Percentiles rank a stretch among this genome's conserved stretches.
These are phyloP conservation scores for Penicillium subrubescens DNA, from an alignment of 495 filamentous ascomycete species.

Conservation along the genomic window DNA sequence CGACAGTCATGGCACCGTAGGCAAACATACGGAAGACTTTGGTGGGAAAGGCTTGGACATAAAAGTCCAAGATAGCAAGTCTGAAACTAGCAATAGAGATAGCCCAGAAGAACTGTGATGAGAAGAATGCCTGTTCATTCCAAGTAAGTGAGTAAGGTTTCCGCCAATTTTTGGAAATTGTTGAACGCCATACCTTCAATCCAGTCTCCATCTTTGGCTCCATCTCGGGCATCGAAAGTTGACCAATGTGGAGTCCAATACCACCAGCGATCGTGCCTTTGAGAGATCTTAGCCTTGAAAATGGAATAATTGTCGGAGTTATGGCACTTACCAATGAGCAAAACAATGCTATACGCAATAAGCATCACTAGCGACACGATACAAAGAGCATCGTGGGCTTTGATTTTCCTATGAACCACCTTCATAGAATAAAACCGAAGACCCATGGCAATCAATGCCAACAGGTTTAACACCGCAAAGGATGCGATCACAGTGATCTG, in stretches of 20 bases:
- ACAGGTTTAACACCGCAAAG: background rate
- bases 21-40: background rate
- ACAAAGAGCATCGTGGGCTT: constrained; percentile 1
- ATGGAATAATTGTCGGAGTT: background rate
- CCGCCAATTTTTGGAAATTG: background rate
- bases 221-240: background rate
- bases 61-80: constrained; percentile 2
- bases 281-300: background rate
- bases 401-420: background rate
- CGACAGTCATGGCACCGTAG: background rate
- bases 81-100: constrained; percentile 4
- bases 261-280: background rate
- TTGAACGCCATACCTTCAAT: background rate
- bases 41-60: constrained; percentile 4
- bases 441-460: background rate
- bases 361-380: constrained; percentile 1
- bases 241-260: background rate
- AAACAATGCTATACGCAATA: background rate
- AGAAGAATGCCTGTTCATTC: constrained; percentile 6
- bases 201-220: background rate
- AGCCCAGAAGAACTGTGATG: constrained; percentile 10
- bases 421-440: constrained; percentile 1
- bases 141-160: background rate
- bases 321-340: background rate
- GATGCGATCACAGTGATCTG: background rate